A percentile compares a stretch with the other conserved stretches of the same genome.
Evolutionary conservation across 192 early-diverging fungal species (phyloP).

Genomic region (Linnemannia zychae): DNA sequence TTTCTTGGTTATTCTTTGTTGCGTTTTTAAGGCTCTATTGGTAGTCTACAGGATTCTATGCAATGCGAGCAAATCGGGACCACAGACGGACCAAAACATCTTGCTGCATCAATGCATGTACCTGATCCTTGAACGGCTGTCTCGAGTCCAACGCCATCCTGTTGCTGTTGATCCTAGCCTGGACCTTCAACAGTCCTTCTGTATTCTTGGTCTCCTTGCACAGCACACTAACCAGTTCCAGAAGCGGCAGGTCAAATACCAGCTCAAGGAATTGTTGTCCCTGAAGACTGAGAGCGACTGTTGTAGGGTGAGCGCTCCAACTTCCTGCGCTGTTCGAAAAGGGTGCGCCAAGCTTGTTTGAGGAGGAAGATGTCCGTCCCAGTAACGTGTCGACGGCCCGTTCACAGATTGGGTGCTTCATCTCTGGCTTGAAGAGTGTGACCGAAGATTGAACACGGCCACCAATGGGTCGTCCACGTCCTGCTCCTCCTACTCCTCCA

Average conservation of each 20-base stretch:
- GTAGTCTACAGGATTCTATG: not conserved
- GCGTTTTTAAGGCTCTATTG: no score
- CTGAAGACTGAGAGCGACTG: not conserved
- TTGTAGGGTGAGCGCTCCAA: not conserved
- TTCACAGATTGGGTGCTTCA: conserved; percentile 1
- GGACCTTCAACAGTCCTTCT: conserved; percentile 6
- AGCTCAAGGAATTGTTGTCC: conserved; percentile 32
- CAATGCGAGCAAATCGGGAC: conserved; percentile 35
- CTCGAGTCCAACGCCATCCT: conserved; percentile 42
- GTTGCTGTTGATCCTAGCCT: conserved; percentile 31
- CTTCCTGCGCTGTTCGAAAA: not conserved
- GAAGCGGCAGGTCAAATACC: conserved; percentile 31
- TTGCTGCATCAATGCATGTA: conserved; percentile 31
- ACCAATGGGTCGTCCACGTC: not conserved
- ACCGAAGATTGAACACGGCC: not conserved
- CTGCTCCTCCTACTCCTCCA: not conserved
- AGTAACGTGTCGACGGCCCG: not conserved
- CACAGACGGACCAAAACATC: conserved; percentile 37
- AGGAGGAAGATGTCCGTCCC: not conserved
- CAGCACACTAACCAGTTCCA: conserved; percentile 39
- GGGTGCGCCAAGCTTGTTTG: not conserved
- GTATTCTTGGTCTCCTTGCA: conserved; percentile 31
- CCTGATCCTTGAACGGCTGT: conserved; percentile 40
- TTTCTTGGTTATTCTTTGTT: not conserved
- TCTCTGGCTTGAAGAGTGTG: not conserved